These are phyloP conservation scores for Cyclotella baltica DNA, from an alignment of 108 stramenopile species.

Conservation along the genomic window DNA sequence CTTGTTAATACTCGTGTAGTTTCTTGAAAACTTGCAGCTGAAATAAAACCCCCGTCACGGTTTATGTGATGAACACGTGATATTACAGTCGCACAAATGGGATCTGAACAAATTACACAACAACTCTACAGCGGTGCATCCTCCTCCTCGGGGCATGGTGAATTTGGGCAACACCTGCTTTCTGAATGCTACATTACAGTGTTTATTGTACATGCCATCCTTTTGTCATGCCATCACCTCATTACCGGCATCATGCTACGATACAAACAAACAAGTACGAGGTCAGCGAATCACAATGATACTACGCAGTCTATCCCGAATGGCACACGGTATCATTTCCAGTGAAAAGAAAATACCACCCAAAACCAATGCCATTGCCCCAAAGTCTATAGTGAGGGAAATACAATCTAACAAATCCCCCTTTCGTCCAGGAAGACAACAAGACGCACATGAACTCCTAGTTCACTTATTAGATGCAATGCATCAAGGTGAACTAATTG, in stretches of 20 bases:
- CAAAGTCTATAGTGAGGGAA: constrained; percentile 70
- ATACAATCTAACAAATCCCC: constrained; percentile 78
- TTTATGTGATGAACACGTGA: constrained; percentile 79
- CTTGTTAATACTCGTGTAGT: too few species aligned
- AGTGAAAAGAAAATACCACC: constrained; percentile 45
- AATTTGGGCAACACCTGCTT: constrained; percentile 99
- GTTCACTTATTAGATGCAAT: constrained; percentile 93
- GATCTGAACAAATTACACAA: constrained; percentile 46
- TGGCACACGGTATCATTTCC: constrained; percentile 56
- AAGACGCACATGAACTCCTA: constrained; percentile 98
- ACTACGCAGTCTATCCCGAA: constrained; percentile 59
- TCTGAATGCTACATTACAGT: constrained; percentile 94
- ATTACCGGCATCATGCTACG: constrained; percentile 52
- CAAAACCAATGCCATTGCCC: constrained; percentile 56
- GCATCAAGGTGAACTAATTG: constrained; percentile 85
- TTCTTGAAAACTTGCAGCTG: too few species aligned
- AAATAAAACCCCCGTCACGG: constrained; percentile 85
- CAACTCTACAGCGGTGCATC: constrained; percentile 1
- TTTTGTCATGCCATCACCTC: constrained; percentile 81
- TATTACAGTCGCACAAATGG: constrained; percentile 73
- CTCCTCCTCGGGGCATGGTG: constrained; percentile 74
- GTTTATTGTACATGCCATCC: constrained; percentile 87
- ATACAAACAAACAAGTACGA: constrained; percentile 23
- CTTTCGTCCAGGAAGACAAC: constrained; percentile 93
- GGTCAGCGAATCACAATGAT: constrained; percentile 71